phyloP scores from a whole-genome alignment of 257 asterid genomes.

The Oldenlandia corymbosa region DNA sequence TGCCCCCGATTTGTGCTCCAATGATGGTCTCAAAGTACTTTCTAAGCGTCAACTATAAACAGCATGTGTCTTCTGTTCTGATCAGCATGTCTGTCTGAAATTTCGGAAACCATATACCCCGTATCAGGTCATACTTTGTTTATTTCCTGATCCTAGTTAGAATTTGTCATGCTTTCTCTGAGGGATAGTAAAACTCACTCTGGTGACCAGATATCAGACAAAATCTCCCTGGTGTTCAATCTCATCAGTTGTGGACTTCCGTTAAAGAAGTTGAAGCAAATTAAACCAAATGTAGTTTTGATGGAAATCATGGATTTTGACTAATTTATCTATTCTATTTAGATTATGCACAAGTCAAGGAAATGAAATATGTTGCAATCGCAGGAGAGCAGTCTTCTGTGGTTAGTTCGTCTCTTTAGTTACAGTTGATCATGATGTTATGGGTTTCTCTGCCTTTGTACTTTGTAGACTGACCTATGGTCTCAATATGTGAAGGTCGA shows the following conservation, averaged over 20 bases:
- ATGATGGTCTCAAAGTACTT: not conserved
- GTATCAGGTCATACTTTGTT: not conserved
- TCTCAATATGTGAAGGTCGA: conserved; percentile 40
- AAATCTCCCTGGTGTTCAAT: too few relatives aligned
- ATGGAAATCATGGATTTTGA: not conserved
- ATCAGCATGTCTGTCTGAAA: too few relatives aligned
- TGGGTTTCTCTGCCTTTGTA: conserved; percentile 2
- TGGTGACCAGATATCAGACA: not conserved
- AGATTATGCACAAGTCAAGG: conserved; percentile 29
- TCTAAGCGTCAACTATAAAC: too few relatives aligned
- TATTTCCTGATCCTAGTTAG: not conserved
- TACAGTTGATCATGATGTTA: conserved; percentile 1
- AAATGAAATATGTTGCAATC: conserved; percentile 45
- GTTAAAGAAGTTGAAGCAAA: not conserved
- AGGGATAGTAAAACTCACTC: not conserved
- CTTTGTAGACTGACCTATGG: conserved; percentile 9
- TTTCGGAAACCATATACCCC: not conserved
- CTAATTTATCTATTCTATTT: conserved; percentile 1
- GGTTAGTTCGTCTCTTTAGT: conserved; percentile 28
- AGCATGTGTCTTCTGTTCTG: not conserved
- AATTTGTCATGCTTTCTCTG: too few relatives aligned
- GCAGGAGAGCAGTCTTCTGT: conserved; percentile 69
- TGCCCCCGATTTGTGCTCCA: too few relatives aligned
- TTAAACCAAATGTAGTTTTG: not conserved
- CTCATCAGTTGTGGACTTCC: not conserved